Base-by-base conservation (phyloP, 2,329 filamentous ascomycete species). In the Verticillium nonalfalfae region DNA sequence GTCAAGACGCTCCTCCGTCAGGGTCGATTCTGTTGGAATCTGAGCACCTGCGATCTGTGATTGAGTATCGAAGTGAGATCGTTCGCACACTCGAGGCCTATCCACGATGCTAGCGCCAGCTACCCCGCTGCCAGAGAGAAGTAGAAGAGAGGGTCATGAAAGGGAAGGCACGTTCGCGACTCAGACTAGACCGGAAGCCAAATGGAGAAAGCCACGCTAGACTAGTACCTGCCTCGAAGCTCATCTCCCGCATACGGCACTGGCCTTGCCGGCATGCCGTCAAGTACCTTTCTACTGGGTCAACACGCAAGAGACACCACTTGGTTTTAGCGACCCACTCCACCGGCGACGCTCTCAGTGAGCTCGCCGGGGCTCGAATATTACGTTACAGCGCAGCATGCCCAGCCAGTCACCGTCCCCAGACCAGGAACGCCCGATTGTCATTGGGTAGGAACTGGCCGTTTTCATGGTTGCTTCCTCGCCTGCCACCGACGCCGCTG, bases 311-410 rank as follows among this genome's bases (percentile, higher is more conserved):
- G 15, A n/a, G 39, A n/a, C 6, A 40, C 13, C 39, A 40, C 13
- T 38, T 15, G 18, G 15, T 52, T n/a, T 31, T 31, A 31, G 26
- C 26, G 26, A 31, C n/a, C n/a, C 11, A 10, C 45, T 11, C 18
- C 45, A n/a, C n/a, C 21, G n/a, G 9, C n/a, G n/a, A 52, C 45
- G 45, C 18, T 18, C 7, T 9, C n/a, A 52, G 45, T 10, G 40
- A 54, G 38, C 40, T 54, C 38, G 38, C 40, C 39, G 14, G 57
- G 40, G 36, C 45, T 63, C 63, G 63, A 40, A 63, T 64, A 64
- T 63, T 59, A 64, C 63, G 59, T 64, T 64, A 61, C 63, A 63
- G 59, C 56, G 61, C 61, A 64, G 45, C 15, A 52, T 52, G 45
- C 45, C 45, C 45, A 52, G 45, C 45, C 45, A 52, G 45, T 52